Evolutionary conservation across 345 rosid genomes (phyloP), one percentile per base, ranked within the genome.

Genomic region (Cochlearia excelsa): DNA sequence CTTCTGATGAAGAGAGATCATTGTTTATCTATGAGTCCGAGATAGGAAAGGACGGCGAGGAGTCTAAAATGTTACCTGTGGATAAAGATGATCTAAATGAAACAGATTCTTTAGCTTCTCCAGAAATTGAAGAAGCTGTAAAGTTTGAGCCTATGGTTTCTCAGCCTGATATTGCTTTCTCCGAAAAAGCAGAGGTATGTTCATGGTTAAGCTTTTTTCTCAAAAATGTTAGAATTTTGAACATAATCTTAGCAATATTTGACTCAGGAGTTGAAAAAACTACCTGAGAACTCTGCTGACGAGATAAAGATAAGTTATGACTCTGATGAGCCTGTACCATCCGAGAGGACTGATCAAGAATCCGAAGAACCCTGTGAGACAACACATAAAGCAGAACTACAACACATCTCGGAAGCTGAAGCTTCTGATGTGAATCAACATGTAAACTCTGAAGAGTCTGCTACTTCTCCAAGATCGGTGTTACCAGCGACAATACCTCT

Each of bases 1-100:
- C 83, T 10, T 78, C 85, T 33, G 64, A 64, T 70, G 93, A 87
- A 35, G 82, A 68, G 39, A 87, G 79, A 61, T 82, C 85, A 5
- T 46, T 63, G 69, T 66, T 80, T 37, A 51, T 70, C 33, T 73
- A 77, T 51, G 93, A 82, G 55, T 87, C 63, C 3, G 89, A 85
- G 7, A 33, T 53, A 1, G 82, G 74, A 33, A 81, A 72, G 70
- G 88, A 74, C 30, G 66, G 78, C 65, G 88, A 64, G 3, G 86
- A 81, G 48, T 51, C 59, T 37, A 67, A 30, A 49, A 26, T 30
- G 35, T 66, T 51, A 30, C 47, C 44, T 37, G 69, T 40, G 40
- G 66, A 26, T 4, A 68, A 54, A 60, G 27, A 50, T 59, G 61
- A 61, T 33, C 26, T 51, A 43, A 29, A 43, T 63, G 57, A 57